These are phyloP conservation scores for Apocynum venetum DNA, from an alignment of 257 asterid genomes.

Conservation along the genomic window DNA sequence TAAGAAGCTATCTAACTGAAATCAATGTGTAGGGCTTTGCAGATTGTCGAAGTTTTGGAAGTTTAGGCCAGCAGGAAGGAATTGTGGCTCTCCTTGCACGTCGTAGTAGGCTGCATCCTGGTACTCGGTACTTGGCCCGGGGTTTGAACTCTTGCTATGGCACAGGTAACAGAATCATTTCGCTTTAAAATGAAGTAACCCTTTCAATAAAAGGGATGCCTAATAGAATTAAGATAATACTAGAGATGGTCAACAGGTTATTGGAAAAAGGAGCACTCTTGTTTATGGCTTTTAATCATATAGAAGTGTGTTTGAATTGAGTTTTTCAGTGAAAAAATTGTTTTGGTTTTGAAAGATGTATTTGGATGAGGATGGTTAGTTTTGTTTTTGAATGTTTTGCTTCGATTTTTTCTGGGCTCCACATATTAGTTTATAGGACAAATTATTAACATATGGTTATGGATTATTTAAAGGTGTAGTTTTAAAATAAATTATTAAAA, in stretches of 20 bases:
- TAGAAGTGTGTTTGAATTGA: background rate
- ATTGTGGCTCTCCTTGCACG: conserved; percentile 93
- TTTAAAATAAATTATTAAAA: no score
- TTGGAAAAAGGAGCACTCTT: background rate
- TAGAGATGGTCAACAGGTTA: background rate
- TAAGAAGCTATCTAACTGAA: conserved; percentile 19
- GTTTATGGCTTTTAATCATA: background rate
- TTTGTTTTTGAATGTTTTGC: no score
- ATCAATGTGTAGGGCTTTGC: conserved; percentile 79
- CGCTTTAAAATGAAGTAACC: background rate
- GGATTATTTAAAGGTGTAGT: background rate
- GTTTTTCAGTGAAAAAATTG: no score
- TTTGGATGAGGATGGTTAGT: no score
- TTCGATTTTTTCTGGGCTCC: background rate
- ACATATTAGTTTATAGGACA: background rate
- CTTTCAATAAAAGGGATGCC: background rate
- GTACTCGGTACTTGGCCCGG: conserved; percentile 95
- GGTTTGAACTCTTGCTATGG: conserved; percentile 92
- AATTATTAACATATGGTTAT: background rate
- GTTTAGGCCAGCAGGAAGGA: conserved; percentile 94
- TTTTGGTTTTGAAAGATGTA: no score
- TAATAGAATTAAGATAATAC: background rate
- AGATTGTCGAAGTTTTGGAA: conserved; percentile 84
- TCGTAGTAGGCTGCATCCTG: conserved; percentile 98
- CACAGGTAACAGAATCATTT: conserved; percentile 55